A percentile compares a stretch with the other conserved stretches of the same genome.
Evolutionary conservation across 768 basidiomycete genomes (phyloP).

Genomic region (Nidula microcarpa): DNA sequence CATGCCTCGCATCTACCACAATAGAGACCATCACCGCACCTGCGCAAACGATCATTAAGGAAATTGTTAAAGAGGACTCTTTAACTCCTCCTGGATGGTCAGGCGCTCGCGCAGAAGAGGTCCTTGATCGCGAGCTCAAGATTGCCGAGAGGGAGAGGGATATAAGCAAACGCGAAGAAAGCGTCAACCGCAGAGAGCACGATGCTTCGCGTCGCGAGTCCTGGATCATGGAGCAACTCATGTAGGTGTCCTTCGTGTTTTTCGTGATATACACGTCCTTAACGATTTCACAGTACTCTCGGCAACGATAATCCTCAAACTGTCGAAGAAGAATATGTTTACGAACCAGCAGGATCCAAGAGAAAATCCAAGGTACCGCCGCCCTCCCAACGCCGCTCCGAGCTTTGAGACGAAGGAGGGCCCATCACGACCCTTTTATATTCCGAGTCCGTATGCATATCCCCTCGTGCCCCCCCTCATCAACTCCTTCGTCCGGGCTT

Average conservation of each 20-base stretch:
- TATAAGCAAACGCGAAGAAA: slow-evolving; percentile 82
- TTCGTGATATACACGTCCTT: not conserved
- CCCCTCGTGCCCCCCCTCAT: slow-evolving; percentile 39
- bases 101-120: slow-evolving; percentile 72
- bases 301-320: slow-evolving; percentile 63
- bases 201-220: slow-evolving; percentile 83
- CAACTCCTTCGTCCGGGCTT: slow-evolving; percentile 88
- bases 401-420: slow-evolving; percentile 95
- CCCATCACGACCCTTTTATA: slow-evolving; percentile 40
- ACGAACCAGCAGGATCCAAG: slow-evolving; percentile 65
- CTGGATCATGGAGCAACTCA: slow-evolving; percentile 93
- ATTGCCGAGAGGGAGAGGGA: slow-evolving; percentile 85
- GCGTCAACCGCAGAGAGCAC: slow-evolving; percentile 80
- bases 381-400: slow-evolving; percentile 81
- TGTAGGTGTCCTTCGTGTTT: slow-evolving; percentile 44
- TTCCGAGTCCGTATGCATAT: slow-evolving; percentile 73
- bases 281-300: slow-evolving; percentile 43
- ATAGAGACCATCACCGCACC: slow-evolving; percentile 55
- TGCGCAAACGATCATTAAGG: slow-evolving; percentile 81
- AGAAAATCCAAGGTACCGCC: slow-evolving; percentile 91
- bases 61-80: slow-evolving; percentile 80
- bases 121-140: slow-evolving; percentile 82
- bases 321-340: slow-evolving; percentile 79
- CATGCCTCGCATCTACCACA: slow-evolving; percentile 51
- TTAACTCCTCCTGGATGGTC: slow-evolving; percentile 80